Base-by-base conservation (phyloP, 257 asterid species). In the Solanum raphanifolium region DNA sequence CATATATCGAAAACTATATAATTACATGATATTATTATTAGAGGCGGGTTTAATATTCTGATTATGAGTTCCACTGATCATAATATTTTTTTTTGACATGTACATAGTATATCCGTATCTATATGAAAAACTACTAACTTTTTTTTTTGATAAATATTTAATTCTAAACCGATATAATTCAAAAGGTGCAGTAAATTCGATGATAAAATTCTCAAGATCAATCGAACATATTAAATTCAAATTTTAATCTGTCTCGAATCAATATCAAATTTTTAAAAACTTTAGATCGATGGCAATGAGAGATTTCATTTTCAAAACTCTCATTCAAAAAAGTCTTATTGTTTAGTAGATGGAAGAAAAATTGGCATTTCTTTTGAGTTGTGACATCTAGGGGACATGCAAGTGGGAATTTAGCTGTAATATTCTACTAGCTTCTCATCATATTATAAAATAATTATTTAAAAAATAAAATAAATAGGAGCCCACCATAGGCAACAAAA, bases 401-500 rank as follows among this genome's bases (percentile, higher is more conserved):
- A 31, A 88, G 88, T 88, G 90, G 90, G 66, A 82, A 23, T 62
- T 85, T 62, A 16, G 65, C 83, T 88, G 86, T 74, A 60, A 60
- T 48, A 85, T 78, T 32, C 55, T 76, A 35, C 48, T 46, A 48
- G 20, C 43, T 82, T 82, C 69, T 48, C 86, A 48, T 74, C 62
- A 46, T 55, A 41, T 73, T 36, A 74, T 74, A 74, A 72, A 32
- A 73, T 18, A 10, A 3, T 41, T 43, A 2, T 9, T 39, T 2
- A 2, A 4, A 74, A 72, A n/a, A n/a, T n/a, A n/a, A 39, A 55
- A 32, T 12, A 32, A 10, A 23, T 9, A 84, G 83, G 73, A 75
- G 83, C 86, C 83, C 88, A 76, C 74, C 16, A 38, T 29, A 9
- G 65, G 75, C 41, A 41, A 39, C 20, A 32, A 48, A 74, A 84